A percentile compares a stretch with the other conserved stretches of the same genome.
Conservation (phyloP, 2,329 filamentous ascomycete species). For the Fusarium tricinctum region DNA sequence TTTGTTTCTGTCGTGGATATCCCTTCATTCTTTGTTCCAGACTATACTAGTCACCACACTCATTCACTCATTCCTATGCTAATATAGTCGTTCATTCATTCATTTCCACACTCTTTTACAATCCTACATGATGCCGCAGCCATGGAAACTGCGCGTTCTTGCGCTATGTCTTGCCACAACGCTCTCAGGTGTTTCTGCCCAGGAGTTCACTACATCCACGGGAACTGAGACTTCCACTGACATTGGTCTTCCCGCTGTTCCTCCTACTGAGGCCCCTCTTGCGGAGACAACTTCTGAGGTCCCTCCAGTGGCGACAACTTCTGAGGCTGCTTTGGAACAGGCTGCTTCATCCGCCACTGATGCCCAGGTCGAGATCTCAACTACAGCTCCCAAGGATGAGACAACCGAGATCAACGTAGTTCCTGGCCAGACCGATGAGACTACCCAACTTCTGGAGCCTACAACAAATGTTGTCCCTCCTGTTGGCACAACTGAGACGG, state of each 20-base stretch:
- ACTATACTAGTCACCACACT: background rate
- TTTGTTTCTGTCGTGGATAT: background rate
- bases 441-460: background rate
- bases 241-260: accelerated
- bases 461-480: background rate
- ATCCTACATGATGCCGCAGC: conserved; percentile 4
- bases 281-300: background rate
- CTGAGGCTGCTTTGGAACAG: background rate
- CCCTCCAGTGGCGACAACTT: background rate
- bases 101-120: background rate
- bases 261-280: background rate
- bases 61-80: background rate
- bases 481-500: background rate
- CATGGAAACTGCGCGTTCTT: conserved; percentile 21
- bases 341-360: no score
- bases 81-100: conserved; percentile 1
- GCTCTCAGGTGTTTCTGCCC: background rate
- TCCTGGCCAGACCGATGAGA: background rate
- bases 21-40: background rate
- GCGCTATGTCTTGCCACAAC: conserved; percentile 16
- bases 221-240: background rate
- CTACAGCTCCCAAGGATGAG: background rate
- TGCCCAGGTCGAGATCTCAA: background rate
- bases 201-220: background rate
- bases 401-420: background rate